These are phyloP conservation scores for Vaccinium corymbosum DNA, from an alignment of 148 eudicot species.

Conservation along the genomic window DNA sequence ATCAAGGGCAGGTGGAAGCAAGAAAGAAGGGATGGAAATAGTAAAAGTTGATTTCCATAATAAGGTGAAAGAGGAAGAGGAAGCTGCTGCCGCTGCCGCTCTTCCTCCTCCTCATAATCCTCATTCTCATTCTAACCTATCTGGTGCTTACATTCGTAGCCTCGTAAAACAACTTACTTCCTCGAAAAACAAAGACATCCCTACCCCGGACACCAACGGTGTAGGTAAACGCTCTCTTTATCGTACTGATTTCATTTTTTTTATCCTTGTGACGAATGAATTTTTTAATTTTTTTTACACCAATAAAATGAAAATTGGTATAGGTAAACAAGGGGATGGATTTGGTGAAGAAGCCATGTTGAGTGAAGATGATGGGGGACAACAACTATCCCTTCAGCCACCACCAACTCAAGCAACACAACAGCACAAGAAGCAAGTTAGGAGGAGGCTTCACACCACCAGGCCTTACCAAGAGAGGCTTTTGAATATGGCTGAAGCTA, in stretches of 20 bases:
- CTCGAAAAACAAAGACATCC: slow-evolving; percentile 35
- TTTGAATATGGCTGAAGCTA: slow-evolving; percentile 90
- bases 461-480: slow-evolving; percentile 91
- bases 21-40: slow-evolving; percentile 20
- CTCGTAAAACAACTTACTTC: slow-evolving; percentile 74
- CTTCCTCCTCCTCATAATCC: slow-evolving; percentile 20
- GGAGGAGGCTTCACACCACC: slow-evolving; percentile 83
- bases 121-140: slow-evolving; percentile 31
- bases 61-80: slow-evolving; percentile 20
- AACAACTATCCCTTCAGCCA: slow-evolving; percentile 14
- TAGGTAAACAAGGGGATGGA: slow-evolving; percentile 11
- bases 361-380: background rate
- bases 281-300: too few relatives aligned
- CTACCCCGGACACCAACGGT: background rate
- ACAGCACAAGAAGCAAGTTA: slow-evolving; percentile 60
- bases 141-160: slow-evolving; percentile 74
- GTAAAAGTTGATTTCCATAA: background rate
- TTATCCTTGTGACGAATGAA: too few relatives aligned
- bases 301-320: too few relatives aligned
- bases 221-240: too few relatives aligned
- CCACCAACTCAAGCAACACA: slow-evolving; percentile 16
- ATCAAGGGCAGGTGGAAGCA: slow-evolving; percentile 23
- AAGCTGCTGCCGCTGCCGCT: slow-evolving; percentile 1
- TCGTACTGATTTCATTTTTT: too few relatives aligned
- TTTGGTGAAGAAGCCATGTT: slow-evolving; percentile 16